Evolutionary conservation across 2,329 filamentous ascomycete species (phyloP).

Genomic region (Decorospora gaudefroyi): DNA sequence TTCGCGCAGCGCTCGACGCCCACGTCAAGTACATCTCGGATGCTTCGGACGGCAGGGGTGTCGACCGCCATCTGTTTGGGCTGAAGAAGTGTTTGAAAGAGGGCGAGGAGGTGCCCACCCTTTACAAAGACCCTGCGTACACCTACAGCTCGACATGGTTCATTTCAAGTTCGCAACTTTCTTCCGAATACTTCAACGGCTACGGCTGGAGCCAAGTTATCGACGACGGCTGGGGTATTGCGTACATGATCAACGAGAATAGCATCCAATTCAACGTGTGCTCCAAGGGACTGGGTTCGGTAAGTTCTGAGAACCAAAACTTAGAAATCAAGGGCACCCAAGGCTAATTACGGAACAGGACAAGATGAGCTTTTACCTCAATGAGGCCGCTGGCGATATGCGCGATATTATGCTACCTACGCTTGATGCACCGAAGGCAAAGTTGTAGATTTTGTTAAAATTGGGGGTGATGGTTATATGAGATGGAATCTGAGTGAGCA

Average conservation of each 20-base stretch:
- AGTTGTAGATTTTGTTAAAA: slow-evolving; percentile 74
- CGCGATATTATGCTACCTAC: slow-evolving; percentile 83
- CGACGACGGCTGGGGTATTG: slow-evolving; percentile 93
- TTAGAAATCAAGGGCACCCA: too few relatives aligned
- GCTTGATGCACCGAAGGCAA: slow-evolving; percentile 79
- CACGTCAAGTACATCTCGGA: slow-evolving; percentile 91
- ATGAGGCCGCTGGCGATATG: slow-evolving; percentile 89
- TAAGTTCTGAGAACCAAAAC: too few relatives aligned
- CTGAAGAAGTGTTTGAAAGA: slow-evolving; percentile 86
- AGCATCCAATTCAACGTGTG: slow-evolving; percentile 98
- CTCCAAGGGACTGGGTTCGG: slow-evolving; percentile 83
- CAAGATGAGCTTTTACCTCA: slow-evolving; percentile 94
- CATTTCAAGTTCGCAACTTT: slow-evolving; percentile 85
- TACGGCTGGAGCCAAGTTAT: slow-evolving; percentile 99
- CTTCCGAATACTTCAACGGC: slow-evolving; percentile 96
- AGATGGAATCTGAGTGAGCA: too few relatives aligned
- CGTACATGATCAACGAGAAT: slow-evolving; percentile 99
- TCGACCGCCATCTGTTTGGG: slow-evolving; percentile 96
- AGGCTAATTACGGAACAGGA: slow-evolving; percentile 53
- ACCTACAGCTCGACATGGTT: slow-evolving; percentile 86
- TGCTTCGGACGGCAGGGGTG: slow-evolving; percentile 88
- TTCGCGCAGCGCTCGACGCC: slow-evolving; percentile 78
- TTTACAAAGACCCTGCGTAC: slow-evolving; percentile 88
- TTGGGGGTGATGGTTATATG: too few relatives aligned
- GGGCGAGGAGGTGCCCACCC: slow-evolving; percentile 76